Evolutionary conservation across 768 basidiomycete genomes (phyloP).

Genomic region (Psilocybe tampanensis): DNA sequence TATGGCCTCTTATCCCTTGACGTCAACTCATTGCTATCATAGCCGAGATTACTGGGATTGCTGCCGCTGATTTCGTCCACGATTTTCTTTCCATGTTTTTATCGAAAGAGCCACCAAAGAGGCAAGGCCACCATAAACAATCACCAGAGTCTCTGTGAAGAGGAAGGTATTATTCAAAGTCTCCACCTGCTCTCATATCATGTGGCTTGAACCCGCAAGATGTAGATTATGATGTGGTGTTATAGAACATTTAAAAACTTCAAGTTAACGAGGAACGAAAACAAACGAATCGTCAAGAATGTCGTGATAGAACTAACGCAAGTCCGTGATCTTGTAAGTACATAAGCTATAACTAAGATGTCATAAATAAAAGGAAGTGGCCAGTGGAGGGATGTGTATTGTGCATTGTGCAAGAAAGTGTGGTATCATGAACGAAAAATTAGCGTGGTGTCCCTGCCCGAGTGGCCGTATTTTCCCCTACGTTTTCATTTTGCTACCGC

Average conservation of each 20-base stretch:
- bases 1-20: neutral
- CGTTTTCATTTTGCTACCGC: conserved; percentile 24
- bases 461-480: neutral
- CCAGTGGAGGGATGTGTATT: too few species aligned
- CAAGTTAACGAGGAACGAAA: neutral
- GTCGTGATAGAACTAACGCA: conserved; percentile 9
- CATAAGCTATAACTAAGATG: conserved; percentile 15
- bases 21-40: neutral
- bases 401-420: neutral
- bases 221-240: too few species aligned
- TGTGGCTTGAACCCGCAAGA: neutral
- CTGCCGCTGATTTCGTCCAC: conserved; percentile 68
- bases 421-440: neutral
- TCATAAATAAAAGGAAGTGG: conserved; percentile 6
- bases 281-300: conserved; percentile 3
- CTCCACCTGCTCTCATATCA: neutral
- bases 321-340: conserved; percentile 22
- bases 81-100: conserved; percentile 69
- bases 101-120: conserved; percentile 36
- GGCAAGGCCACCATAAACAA: conserved; percentile 16
- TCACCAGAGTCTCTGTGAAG: neutral
- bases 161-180: neutral
- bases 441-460: neutral
- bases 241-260: too few species aligned
- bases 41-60: conserved; percentile 71